Base-by-base conservation (phyloP, 768 basidiomycete species). In the Suillus placidus region DNA sequence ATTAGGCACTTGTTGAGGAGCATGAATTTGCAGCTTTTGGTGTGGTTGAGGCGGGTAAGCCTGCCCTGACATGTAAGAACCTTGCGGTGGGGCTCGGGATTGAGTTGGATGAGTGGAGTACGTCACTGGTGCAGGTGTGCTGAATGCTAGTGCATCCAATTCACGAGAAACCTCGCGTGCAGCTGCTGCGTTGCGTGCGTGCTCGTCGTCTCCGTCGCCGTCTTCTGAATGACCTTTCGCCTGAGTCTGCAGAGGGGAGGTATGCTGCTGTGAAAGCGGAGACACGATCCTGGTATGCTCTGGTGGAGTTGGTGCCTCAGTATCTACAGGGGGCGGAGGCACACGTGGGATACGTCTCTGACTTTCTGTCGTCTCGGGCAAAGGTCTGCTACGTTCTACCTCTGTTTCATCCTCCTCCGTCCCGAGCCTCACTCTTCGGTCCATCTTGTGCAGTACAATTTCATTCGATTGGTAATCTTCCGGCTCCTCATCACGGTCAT, bases 141-240 rank as follows among this genome's bases (percentile, higher is more conserved):
- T 76, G 67, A 81, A 83, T 64, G 79, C 81, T 20, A 91, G 75
- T 23, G 85, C 80, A 64, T 90, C 87, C 58, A 91, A 70, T 71
- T 91, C 91, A 14, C 85, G 83, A 14, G 84, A 84, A 1, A 93
- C 82, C 72, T 90, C 90, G 20, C 86, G 82, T 6, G 89, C 89
- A 34, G 88, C 90, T 20, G 90, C 91, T 1, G 85, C 86, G 68
- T 88, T 86, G 35, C 85, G 80, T n/a, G 80, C 80, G 4, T 74
- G 78, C 68, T 89, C 88, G 13, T 88, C 84, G 9, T 83, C 80
- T 38, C 83, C 71, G 0, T 49, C 65, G 8, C 30, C 16, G 23
- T 70, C 70, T 23, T 68, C 66, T 26, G n/a, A 40, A 56, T 52
- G 58, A 13, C 52, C 38, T 30, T 52, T 60, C 49, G 56, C 43